A percentile compares a stretch with the other conserved stretches of the same genome.
Conservation (phyloP, 1,284 basidiomycete genomes). For the Cyathus olla region DNA sequence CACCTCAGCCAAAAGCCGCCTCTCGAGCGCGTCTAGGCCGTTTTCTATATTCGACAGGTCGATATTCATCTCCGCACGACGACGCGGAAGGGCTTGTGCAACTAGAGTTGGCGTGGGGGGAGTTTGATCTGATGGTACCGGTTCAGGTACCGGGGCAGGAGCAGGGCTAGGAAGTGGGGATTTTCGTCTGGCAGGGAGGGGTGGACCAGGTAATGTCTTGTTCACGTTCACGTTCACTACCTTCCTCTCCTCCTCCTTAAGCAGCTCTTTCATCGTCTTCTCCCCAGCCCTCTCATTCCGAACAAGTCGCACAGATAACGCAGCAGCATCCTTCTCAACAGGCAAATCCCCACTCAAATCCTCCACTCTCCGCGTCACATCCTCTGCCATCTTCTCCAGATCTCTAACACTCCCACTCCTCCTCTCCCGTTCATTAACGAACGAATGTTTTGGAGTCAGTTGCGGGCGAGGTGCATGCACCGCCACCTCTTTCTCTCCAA, state of each 20-base stretch:
- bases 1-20: conserved; percentile 69
- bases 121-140: conserved; percentile 40
- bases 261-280: background rate
- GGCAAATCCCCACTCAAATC: conserved; percentile 56
- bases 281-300: background rate
- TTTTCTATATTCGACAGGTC: conserved; percentile 48
- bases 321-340: conserved; percentile 21
- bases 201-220: conserved; percentile 72
- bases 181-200: conserved; percentile 33
- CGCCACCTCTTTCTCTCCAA: conserved; percentile 31
- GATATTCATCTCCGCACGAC: background rate
- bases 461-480: conserved; percentile 71
- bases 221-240: conserved; percentile 42
- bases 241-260: conserved; percentile 9
- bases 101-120: conserved; percentile 63
- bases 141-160: background rate
- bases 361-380: conserved; percentile 49
- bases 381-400: conserved; percentile 78
- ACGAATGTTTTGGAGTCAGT: conserved; percentile 67
- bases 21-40: conserved; percentile 74
- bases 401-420: conserved; percentile 38
- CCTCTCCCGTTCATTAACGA: conserved; percentile 12
- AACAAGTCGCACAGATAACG: background rate
- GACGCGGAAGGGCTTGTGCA: conserved; percentile 3
- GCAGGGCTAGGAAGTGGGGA: background rate